Evolutionary conservation across 192 early-diverging fungal species (phyloP).

Genomic region (Coemansia nantahalensis): DNA sequence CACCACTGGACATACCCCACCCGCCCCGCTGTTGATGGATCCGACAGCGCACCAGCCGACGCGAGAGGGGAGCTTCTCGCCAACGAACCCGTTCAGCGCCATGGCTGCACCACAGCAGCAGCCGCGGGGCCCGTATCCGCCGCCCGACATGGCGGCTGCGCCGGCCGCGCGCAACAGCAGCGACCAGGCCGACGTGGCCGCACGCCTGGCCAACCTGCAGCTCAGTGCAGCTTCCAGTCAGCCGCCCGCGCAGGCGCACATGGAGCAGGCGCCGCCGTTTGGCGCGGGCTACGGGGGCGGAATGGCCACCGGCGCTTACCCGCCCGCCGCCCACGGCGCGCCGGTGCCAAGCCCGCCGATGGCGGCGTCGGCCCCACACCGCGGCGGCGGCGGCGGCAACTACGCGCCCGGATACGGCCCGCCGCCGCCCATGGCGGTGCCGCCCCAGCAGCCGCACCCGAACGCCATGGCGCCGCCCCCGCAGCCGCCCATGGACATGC

Average conservation of each 20-base stretch:
- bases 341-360: conserved; percentile 20
- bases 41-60: conserved; percentile 22
- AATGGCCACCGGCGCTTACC: conserved; percentile 21
- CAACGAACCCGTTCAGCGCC: conserved; percentile 46
- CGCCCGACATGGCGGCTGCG: conserved; percentile 4
- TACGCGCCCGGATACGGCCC: conserved; percentile 48
- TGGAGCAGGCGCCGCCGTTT: conserved; percentile 5
- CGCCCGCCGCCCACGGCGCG: conserved; percentile 17
- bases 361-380: conserved; percentile 4
- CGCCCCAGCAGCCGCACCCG: background rate
- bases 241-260: conserved; percentile 1
- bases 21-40: too few species aligned
- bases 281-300: conserved; percentile 19
- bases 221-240: conserved; percentile 14
- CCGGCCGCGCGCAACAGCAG: background rate
- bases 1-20: too few species aligned
- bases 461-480: background rate
- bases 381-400: conserved; percentile 7
- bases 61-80: conserved; percentile 29
- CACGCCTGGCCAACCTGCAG: conserved; percentile 48
- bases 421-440: background rate
- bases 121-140: conserved; percentile 5
- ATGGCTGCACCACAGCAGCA: conserved; percentile 18
- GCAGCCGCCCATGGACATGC: too few species aligned
- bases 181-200: conserved; percentile 26